Evolutionary conservation across 1,284 basidiomycete species (phyloP).

Genomic region (Apiotrichum veenhuisii): DNA sequence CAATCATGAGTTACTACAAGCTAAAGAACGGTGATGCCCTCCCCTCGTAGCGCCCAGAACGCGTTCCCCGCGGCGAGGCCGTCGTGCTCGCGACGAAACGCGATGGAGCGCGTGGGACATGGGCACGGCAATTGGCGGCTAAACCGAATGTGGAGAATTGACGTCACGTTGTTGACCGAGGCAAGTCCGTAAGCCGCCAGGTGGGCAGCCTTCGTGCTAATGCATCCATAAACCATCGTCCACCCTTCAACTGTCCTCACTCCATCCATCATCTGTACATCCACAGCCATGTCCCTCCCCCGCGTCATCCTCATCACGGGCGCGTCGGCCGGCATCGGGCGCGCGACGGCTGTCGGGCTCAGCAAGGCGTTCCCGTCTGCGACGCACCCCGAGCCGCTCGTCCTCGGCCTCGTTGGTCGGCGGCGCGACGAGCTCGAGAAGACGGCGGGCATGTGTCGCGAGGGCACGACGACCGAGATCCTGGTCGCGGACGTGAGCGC

Average conservation of each 20-base stretch:
- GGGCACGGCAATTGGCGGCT: too few relatives aligned
- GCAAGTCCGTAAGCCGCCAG: too few relatives aligned
- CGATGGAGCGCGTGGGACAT: too few relatives aligned
- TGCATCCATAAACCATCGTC: too few relatives aligned
- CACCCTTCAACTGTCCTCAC: not conserved
- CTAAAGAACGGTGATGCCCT: too few relatives aligned
- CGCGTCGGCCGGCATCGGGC: conserved; percentile 54
- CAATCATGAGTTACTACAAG: too few relatives aligned
- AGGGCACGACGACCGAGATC: conserved; percentile 48
- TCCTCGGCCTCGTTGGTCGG: conserved; percentile 59
- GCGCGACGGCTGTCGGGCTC: conserved; percentile 55
- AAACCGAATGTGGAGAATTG: too few relatives aligned
- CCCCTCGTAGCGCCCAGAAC: too few relatives aligned
- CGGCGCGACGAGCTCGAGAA: conserved; percentile 59
- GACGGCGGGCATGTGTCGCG: conserved; percentile 50
- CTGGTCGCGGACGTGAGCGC: conserved; percentile 59
- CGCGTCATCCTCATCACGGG: conserved; percentile 48
- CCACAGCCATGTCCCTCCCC: conserved; percentile 2
- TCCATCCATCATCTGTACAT: not conserved
- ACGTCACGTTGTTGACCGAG: too few relatives aligned
- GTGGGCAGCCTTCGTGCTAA: too few relatives aligned
- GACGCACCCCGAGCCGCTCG: conserved; percentile 55
- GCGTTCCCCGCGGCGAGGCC: too few relatives aligned
- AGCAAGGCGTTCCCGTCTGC: conserved; percentile 50
- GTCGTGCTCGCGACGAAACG: too few relatives aligned